A percentile compares a stretch with the other conserved stretches of the same genome.
Conservation (phyloP, 352 stramenopile genomes). For the Pythium periplocum region DNA sequence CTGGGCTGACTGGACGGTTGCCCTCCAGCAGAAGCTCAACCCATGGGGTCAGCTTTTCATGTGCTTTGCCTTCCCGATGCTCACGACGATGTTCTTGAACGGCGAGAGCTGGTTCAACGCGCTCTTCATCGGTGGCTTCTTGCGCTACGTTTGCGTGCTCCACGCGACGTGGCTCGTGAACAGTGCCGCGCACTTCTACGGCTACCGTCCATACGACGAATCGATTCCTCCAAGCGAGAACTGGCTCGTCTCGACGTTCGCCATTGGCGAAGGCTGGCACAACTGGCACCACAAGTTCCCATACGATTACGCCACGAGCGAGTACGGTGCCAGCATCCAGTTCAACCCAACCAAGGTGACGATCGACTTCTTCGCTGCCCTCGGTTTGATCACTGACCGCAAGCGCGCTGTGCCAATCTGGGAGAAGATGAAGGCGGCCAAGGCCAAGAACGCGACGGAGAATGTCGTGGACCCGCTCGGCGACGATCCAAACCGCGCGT, state of each 20-base stretch:
- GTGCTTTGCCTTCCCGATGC: conserved; percentile 95
- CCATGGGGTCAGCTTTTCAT: conserved; percentile 97
- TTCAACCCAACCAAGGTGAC: conserved; percentile 98
- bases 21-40: conserved; percentile 96
- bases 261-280: conserved; percentile 97
- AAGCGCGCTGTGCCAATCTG: conserved; percentile 94
- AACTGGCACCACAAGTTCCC: conserved; percentile 99
- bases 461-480: conserved; percentile 48
- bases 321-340: conserved; percentile 94
- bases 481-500: conserved; percentile 45
- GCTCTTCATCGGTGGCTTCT: conserved; percentile 94
- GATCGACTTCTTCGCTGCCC: conserved; percentile 89
- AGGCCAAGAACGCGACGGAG: conserved; percentile 30
- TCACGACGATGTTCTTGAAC: conserved; percentile 71
- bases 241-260: conserved; percentile 93
- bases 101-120: conserved; percentile 85
- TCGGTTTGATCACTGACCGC: conserved; percentile 92
- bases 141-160: conserved; percentile 93
- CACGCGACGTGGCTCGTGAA: conserved; percentile 99
- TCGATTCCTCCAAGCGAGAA: conserved; percentile 92
- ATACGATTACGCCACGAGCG: conserved; percentile 97
- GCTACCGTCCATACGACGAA: conserved; percentile 96
- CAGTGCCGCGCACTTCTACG: conserved; percentile 96
- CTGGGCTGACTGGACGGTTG: conserved; percentile 93
- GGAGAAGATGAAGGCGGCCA: conserved; percentile 83